Evolutionary conservation across 2,329 filamentous ascomycete species (phyloP), one percentile per base, ranked within the genome.

Genomic region (Falciphora oryzae): DNA sequence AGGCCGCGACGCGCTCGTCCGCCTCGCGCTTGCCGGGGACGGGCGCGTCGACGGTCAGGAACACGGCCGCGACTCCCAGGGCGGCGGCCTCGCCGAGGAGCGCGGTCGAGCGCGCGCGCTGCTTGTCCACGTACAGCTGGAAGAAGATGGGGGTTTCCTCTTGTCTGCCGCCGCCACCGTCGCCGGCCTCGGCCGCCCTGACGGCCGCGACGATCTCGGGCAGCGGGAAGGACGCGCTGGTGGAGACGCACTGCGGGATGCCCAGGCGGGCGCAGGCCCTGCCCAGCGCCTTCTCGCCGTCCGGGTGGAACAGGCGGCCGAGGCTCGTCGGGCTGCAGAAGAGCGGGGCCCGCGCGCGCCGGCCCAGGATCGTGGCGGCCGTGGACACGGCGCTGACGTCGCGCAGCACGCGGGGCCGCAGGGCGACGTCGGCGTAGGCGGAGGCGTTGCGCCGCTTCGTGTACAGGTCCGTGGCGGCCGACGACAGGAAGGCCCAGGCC

Each of bases 401-500:
- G 53, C 79, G 76, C 63, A 89, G 75, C 32, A 86, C 79, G 27
- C 85, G 79, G 0, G 86, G 86, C 0, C 87, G 82, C 6, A 90
- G 80, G 73, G 79, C 80, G 67, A 89, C 86, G 31, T 80, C 74
- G 57, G 79, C 75, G 69, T 86, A 87, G 66, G 80, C 77, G 0
- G 79, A 77, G 29, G 76, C 79, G 72, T 90, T 90, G 62, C 81
- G 79, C 62, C 67, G 68, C 61, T 87, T 84, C 53, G 88, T 85
- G 69, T 81, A 81, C n/a, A 78, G 73, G 70, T 82, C 88, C 7
- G 86, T 89, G 14, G 87, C 84, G 2, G 87, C 88, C 11, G 85
- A 88, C 27, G 85, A 88, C 71, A 87, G 84, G 70, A 89, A 90
- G 0, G 87, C 88, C 85, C 85, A 89, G n/a, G 87, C 84, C 70